Evolutionary conservation across 495 filamentous ascomycete genomes (phyloP).

Genomic region (Bacidia rubella): DNA sequence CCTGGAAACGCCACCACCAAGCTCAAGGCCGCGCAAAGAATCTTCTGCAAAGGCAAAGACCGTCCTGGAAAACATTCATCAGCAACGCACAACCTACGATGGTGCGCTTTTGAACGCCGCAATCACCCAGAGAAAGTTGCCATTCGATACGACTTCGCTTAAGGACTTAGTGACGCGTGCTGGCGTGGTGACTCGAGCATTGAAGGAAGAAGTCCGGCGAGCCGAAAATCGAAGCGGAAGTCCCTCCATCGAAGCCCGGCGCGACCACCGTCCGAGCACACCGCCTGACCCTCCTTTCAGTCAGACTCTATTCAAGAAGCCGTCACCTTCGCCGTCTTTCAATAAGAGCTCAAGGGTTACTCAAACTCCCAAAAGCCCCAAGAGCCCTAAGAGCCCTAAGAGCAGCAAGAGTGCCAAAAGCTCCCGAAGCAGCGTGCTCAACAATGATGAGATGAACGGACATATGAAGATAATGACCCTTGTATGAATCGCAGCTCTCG

Average conservation of each 20-base stretch:
- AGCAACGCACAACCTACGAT: conserved; percentile 42
- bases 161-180: conserved; percentile 77
- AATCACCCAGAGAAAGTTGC: conserved; percentile 56
- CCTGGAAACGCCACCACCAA: conserved; percentile 14
- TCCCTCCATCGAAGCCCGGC: conserved; percentile 21
- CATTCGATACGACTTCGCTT: conserved; percentile 83
- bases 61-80: conserved; percentile 74
- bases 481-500: conserved; percentile 25
- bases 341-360: conserved; percentile 21
- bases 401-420: conserved; percentile 28
- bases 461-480: conserved; percentile 61
- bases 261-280: conserved; percentile 31
- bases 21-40: conserved; percentile 27
- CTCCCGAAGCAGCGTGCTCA: conserved; percentile 33
- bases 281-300: conserved; percentile 42
- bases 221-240: conserved; percentile 60
- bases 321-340: conserved; percentile 31
- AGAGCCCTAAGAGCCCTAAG: conserved; percentile 32
- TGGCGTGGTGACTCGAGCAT: conserved; percentile 54
- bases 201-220: conserved; percentile 65
- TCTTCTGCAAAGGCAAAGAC: conserved; percentile 55
- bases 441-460: conserved; percentile 37
- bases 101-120: conserved; percentile 30
- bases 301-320: conserved; percentile 44
- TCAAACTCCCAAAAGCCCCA: conserved; percentile 25